Percentiles rank a stretch among this genome's conserved stretches.
Conservation (phyloP, 345 rosid genomes). For the Noccaea caerulescens region DNA sequence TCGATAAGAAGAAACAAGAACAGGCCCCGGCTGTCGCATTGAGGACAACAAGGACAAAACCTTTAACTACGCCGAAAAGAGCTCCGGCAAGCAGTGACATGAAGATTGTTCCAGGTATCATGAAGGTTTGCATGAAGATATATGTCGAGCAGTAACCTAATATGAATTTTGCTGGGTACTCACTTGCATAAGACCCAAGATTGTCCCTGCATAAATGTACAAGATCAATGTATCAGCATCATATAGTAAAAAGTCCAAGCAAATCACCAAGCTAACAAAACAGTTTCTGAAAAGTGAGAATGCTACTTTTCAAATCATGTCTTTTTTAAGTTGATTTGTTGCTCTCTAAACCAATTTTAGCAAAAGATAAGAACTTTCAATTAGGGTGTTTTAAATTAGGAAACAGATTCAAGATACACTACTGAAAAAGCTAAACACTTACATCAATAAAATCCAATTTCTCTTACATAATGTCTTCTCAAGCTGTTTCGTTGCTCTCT, state of each 20-base stretch:
- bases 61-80: conserved; percentile 88
- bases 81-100: conserved; percentile 98
- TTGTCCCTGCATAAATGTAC: conserved; percentile 61
- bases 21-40: conserved; percentile 97
- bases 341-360: neutral
- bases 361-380: conserved; percentile 6
- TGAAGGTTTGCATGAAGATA: conserved; percentile 98
- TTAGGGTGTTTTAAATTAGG: conserved; percentile 2
- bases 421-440: neutral
- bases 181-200: conserved; percentile 77
- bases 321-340: neutral
- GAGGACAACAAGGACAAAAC: conserved; percentile 81
- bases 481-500: neutral
- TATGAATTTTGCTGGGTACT: conserved; percentile 77
- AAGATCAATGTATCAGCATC: conserved; percentile 19
- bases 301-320: neutral
- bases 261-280: neutral
- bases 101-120: conserved; percentile 99
- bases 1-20: conserved; percentile 90
- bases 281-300: neutral
- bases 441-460: neutral
- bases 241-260: neutral
- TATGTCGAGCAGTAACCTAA: conserved; percentile 94
- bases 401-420: neutral
- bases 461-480: neutral